A percentile compares a stretch with the other conserved stretches of the same genome.
phyloP scores from a whole-genome alignment of 495 filamentous ascomycete species.

The Parachaetomium inaequale region DNA sequence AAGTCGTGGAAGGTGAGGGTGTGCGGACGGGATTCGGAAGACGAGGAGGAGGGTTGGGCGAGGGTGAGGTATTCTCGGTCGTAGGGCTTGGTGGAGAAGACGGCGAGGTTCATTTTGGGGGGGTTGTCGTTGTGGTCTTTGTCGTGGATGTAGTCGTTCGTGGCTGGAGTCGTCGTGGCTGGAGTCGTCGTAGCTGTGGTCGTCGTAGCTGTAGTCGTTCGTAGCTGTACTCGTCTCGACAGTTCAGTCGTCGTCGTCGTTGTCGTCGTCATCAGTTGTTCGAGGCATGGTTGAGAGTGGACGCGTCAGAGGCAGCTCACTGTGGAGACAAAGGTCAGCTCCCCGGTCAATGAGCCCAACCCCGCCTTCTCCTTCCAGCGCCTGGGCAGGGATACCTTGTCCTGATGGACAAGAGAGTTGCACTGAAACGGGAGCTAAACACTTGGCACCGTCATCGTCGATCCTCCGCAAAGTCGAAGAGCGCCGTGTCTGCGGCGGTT shows the following conservation, averaged over 20 bases:
- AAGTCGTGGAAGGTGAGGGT: slow-evolving; percentile 54
- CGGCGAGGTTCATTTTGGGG: slow-evolving; percentile 51
- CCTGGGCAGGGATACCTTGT: background rate
- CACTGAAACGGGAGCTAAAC: background rate
- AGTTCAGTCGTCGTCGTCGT: background rate
- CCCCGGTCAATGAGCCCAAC: background rate
- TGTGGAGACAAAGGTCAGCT: background rate
- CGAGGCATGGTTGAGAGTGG: background rate
- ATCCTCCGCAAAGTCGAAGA: too few relatives aligned
- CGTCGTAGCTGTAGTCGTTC: background rate
- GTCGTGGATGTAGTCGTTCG: background rate
- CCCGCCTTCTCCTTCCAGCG: background rate
- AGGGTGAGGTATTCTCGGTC: slow-evolving; percentile 50
- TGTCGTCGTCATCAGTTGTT: background rate
- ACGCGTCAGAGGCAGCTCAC: too few relatives aligned
- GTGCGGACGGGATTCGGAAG: slow-evolving; percentile 22
- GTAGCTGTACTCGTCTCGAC: too few relatives aligned
- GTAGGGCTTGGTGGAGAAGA: slow-evolving; percentile 62
- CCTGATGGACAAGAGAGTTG: background rate
- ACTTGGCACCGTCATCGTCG: too few relatives aligned
- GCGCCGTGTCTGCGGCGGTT: too few relatives aligned
- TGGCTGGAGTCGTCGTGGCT: background rate
- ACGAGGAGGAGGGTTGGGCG: slow-evolving; percentile 23
- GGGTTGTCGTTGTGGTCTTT: background rate
- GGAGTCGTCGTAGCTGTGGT: background rate